Evolutionary conservation across 495 filamentous ascomycete genomes (phyloP), one percentile per base, ranked within the genome.

Genomic region (Neurospora africana): DNA sequence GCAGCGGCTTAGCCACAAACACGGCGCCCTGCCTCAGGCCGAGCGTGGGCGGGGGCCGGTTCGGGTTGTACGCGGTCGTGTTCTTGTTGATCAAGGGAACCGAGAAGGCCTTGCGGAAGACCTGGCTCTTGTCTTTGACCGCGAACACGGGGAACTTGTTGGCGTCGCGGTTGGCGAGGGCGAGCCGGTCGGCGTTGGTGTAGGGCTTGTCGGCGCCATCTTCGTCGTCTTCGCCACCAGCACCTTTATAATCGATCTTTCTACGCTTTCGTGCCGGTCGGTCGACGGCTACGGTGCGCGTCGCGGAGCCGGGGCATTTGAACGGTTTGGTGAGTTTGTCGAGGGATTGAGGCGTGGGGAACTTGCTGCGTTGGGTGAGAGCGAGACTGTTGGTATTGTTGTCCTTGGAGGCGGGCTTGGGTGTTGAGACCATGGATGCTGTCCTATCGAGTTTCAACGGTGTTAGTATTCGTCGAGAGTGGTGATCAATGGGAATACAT

Each of bases 131-230:
- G 77, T 98, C 93, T 77, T 95, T 97, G 23, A 89, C 85, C 76
- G 93, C 91, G 81, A 95, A 99, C 0, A 96, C 90, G 2, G 94
- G 94, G 67, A 94, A 99, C 72, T 88, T 89, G 80, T 98, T 98
- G 69, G 87, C 90, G 78, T 97, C 94, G 78, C 94, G 86, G 69
- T 93, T 97, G 40, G 91, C 93, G 58, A 98, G 84, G 30, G 93
- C 93, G 7, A 95, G 84, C 44, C 94, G 88, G 72, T 97, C 94
- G 53, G 94, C 93, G 75, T 95, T 97, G 61, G 92, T 92, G 81
- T 93, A 97, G 47, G 91, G 87, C 76, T 92, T 94, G 76, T 96
- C 93, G 23, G 83, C 86, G 74, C 92, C 91, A n/a, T 86, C 87
- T 38, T 84, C 84, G 43, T 88, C 92, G 73, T 92, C 91, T 17